Evolutionary conservation across 1,284 basidiomycete species (phyloP).

Genomic region (Cystobasidium pallidum): DNA sequence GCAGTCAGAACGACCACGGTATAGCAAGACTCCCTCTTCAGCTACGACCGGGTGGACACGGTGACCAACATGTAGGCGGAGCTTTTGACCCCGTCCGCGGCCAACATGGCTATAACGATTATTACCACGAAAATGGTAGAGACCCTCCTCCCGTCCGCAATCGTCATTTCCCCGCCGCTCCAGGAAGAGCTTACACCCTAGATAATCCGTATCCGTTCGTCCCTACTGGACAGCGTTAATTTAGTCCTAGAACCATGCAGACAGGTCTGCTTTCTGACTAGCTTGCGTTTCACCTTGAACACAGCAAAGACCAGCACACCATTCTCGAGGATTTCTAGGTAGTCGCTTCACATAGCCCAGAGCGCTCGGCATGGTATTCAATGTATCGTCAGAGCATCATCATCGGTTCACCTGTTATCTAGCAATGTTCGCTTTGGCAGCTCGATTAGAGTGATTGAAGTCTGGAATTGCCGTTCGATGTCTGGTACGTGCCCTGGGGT

Average conservation of each 20-base stretch:
- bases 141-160: conserved; percentile 14
- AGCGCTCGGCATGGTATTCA: too few relatives aligned
- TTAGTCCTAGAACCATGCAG: neutral
- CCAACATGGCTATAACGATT: neutral
- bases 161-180: conserved; percentile 15
- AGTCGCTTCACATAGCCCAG: too few relatives aligned
- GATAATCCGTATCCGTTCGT: conserved; percentile 11
- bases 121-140: neutral
- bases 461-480: too few relatives aligned
- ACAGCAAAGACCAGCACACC: too few relatives aligned
- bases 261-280: neutral
- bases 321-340: too few relatives aligned
- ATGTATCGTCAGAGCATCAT: too few relatives aligned
- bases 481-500: too few relatives aligned
- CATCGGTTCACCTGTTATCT: too few relatives aligned
- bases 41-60: neutral
- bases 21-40: neutral
- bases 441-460: too few relatives aligned
- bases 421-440: too few relatives aligned
- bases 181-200: conserved; percentile 3
- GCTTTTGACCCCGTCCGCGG: neutral
- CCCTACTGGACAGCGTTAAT: conserved; percentile 2
- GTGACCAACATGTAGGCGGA: neutral
- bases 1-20: neutral
- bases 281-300: too few relatives aligned